Base-by-base conservation (phyloP, 176 grass and related monocot species). In the Paspalum notatum region DNA sequence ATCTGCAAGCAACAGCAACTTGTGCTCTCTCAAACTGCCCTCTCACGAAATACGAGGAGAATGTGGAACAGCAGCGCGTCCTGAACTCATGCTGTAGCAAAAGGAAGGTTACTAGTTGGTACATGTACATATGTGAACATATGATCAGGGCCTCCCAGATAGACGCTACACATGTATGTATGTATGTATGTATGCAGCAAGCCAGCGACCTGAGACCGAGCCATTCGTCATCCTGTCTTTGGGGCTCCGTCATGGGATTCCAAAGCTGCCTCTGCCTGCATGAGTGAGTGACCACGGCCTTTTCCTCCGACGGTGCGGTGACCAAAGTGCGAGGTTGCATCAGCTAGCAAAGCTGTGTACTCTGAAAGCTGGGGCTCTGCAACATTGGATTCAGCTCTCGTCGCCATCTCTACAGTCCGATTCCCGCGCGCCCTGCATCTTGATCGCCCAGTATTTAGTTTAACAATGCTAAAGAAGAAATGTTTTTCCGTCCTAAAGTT, bases 191-290 rank as follows among this genome's bases (percentile, higher is more conserved):
- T 27, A 13, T 61, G 32, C 56, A 52, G 72, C 56, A 40, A 16
- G 12, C 50, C 56, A 52, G 72, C 56, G 26, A 16, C 16, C 50
- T 1, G 72, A 18, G 64, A 52, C 72, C 8, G 2, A n/a, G 42
- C 57, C 66, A 73, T 77, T 77, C 41, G 22, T 63, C 53, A 5
- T 72, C 2, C 14, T 7, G 3, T 17, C 10, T 69, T 85, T 74
- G 24, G 57, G 57, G 57, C 22, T 71, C 57, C 46, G 27, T 18
- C 88, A 82, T 82, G 78, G 78, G 88, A 90, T 90, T 54, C 88
- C 88, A 86, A 90, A 90, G 88, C 40, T 66, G 60, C 79, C 17
- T 82, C 40, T 66, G 60, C 79, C 17, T 82, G 9, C 32, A 32
- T 2, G 16, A 6, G n/a, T n/a, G n/a, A n/a, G n/a, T n/a, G 21